These are phyloP conservation scores for Prunus padus DNA, from an alignment of 306 rosid species.

Conservation along the genomic window DNA sequence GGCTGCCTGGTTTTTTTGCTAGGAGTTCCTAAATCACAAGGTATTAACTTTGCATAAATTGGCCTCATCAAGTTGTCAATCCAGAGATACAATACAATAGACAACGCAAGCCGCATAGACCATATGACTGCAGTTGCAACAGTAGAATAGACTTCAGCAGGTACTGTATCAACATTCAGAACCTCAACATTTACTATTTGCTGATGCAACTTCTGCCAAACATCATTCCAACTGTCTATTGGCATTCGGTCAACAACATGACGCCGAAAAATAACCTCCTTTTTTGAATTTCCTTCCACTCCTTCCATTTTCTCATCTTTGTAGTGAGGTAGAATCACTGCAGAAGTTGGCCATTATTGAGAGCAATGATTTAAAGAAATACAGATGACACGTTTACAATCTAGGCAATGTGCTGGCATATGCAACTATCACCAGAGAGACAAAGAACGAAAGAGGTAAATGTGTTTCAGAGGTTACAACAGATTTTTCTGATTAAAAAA, in stretches of 20 bases:
- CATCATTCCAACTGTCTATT: constrained; percentile 93
- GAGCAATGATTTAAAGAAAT: constrained; percentile 11
- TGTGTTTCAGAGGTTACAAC: background rate
- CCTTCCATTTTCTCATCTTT: constrained; percentile 50
- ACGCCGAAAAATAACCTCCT: constrained; percentile 76
- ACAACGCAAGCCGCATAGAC: constrained; percentile 89
- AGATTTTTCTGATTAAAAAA: background rate
- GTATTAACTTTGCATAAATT: constrained; percentile 85
- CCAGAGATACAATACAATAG: constrained; percentile 75
- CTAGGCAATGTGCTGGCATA: constrained; percentile 7
- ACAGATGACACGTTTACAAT: constrained; percentile 10
- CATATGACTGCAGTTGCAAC: constrained; percentile 90
- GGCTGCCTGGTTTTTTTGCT: constrained; percentile 49
- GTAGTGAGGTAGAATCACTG: constrained; percentile 91
- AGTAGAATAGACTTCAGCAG: constrained; percentile 78
- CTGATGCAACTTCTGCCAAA: constrained; percentile 93
- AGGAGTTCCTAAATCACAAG: constrained; percentile 85
- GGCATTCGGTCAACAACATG: constrained; percentile 87
- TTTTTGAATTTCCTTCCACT: constrained; percentile 47
- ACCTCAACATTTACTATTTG: constrained; percentile 90
- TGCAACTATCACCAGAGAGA: constrained; percentile 7
- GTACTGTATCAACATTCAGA: constrained; percentile 69
- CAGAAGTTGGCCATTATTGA: constrained; percentile 26
- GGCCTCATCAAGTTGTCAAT: constrained; percentile 87
- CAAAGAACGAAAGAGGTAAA: background rate